phyloP scores from a whole-genome alignment of 805 yeast species.

The Martiniozyma abietophila region DNA sequence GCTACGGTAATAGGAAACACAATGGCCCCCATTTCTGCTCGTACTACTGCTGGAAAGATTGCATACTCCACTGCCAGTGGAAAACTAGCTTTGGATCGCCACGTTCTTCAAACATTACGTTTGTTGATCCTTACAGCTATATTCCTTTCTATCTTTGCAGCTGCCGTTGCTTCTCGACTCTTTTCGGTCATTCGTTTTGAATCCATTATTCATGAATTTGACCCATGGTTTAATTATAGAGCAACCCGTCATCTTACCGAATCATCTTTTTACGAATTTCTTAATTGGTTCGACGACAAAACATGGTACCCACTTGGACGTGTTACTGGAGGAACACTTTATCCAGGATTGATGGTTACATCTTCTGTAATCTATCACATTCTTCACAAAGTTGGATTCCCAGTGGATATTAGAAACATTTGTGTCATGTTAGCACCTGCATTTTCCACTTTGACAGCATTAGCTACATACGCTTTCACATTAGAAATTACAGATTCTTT shows the following conservation, averaged over 20 bases:
- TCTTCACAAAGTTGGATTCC: slow-evolving; percentile 57
- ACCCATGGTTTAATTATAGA: slow-evolving; percentile 93
- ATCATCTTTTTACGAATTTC: slow-evolving; percentile 78
- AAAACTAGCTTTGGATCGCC: slow-evolving; percentile 17
- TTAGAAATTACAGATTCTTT: slow-evolving; percentile 75
- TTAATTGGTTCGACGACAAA: slow-evolving; percentile 97
- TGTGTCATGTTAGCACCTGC: slow-evolving; percentile 97
- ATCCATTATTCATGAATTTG: slow-evolving; percentile 94
- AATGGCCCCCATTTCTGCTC: not conserved
- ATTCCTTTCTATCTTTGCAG: slow-evolving; percentile 73
- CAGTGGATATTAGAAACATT: slow-evolving; percentile 89
- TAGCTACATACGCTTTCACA: slow-evolving; percentile 80
- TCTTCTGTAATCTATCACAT: slow-evolving; percentile 82
- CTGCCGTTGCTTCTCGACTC: slow-evolving; percentile 84
- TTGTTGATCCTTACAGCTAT: slow-evolving; percentile 54
- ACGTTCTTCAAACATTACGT: slow-evolving; percentile 17
- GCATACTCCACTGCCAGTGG: no score
- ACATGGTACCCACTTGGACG: slow-evolving; percentile 99
- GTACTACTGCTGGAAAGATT: no score
- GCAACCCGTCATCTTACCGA: slow-evolving; percentile 89
- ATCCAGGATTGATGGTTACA: slow-evolving; percentile 98
- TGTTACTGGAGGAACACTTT: slow-evolving; percentile 97
- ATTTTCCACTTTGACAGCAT: slow-evolving; percentile 86
- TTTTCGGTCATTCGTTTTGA: slow-evolving; percentile 96
- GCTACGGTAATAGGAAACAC: no score